Base-by-base conservation (phyloP, 164 flowering plant species). In the Kalanchoe fedtschenkoi region DNA sequence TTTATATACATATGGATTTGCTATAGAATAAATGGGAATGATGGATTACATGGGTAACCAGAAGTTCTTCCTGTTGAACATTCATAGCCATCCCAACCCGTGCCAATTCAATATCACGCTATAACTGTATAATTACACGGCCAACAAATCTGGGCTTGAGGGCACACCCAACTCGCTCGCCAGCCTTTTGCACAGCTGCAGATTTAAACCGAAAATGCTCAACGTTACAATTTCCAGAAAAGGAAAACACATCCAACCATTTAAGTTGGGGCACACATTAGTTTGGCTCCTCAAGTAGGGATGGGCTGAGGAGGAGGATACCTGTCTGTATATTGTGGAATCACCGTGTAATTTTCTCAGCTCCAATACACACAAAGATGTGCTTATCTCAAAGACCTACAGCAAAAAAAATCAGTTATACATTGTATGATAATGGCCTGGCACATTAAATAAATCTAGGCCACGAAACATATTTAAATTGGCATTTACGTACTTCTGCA, bases 331-430 rank as follows among this genome's bases (percentile, higher is more conserved):
- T 29, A 77, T 63, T 24, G 77, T 61, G 15, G 87, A 28, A 78
- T 93, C 99, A 37, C 99, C 99, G 57, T 69, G 70, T 21, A 88
- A 75, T 76, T 93, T 93, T 76, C 85, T 80, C 43, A 93, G 65
- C 75, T 93, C 99, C 60, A 93, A 96, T 30, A 93, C 99, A 71
- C 75, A 76, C 41, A 93, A 58, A 28, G 92, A 78, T 47, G 95
- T 77, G 62, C 81, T 87, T 35, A 93, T 83, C 81, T 88, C 95
- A 67, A 88, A 80, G 35, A 93, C 88, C 98, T 90, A 87, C 30
- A 64, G 21, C 34, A 1, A 34, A 24, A 24, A 15, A 28, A 11
- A 1, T 3, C 3, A 29, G 6, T 15, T 9, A 3, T 10, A 19
- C n/a, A 9, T 5, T 4, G 28, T 22, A 21, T 17, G 43, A 63